Evolutionary conservation across 371 early-diverging fungal species (phyloP), one percentile per base, ranked within the genome.

Genomic region (Gilbertella persicaria): DNA sequence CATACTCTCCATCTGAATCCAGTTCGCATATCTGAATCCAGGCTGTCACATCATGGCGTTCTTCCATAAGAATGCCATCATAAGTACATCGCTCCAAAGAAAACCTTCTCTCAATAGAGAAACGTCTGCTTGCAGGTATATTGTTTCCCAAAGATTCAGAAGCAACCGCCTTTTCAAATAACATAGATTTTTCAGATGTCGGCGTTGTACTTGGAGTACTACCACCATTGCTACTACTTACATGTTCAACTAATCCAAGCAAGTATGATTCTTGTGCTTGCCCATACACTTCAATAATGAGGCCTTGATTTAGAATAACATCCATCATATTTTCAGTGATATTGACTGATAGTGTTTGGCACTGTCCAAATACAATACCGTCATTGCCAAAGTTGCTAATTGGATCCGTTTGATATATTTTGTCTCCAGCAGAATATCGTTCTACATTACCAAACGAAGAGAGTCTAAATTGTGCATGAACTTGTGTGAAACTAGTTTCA

Each of bases 391-490:
- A 87, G 23, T 72, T 78, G 33, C 73, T 72, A 16, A 70, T 71
- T 6, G 83, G 79, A n/a, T 88, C 84, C 0, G 89, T 87, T 0
- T 85, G 71, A 56, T 71, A 89, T 5, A 87, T 59, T n/a, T 79
- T 75, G 44, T 88, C 87, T 0, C 53, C 64, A 1, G 55, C 21
- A 7, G 82, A 66, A 29, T 68, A 49, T 12, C 62, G 57, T 26
- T 60, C 60, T 1, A 71, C 67, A 16, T 63, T 69, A 9, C 80
- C 82, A 68, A 88, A 84, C 1, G 77, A 78, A 2, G 81, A 81
- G 0, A 85, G 54, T 42, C 86, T 77, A 61, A 91, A 84, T 39
- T 90, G 91, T 17, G 84, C 86, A 55, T 94, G 94, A 7, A 92
- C 80, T 49, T 86, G 82, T 4, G 88, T 86, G 58, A 77, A 85